Evolutionary conservation across 371 early-diverging fungal genomes (phyloP).

Genomic region (Circinella umbellata): DNA sequence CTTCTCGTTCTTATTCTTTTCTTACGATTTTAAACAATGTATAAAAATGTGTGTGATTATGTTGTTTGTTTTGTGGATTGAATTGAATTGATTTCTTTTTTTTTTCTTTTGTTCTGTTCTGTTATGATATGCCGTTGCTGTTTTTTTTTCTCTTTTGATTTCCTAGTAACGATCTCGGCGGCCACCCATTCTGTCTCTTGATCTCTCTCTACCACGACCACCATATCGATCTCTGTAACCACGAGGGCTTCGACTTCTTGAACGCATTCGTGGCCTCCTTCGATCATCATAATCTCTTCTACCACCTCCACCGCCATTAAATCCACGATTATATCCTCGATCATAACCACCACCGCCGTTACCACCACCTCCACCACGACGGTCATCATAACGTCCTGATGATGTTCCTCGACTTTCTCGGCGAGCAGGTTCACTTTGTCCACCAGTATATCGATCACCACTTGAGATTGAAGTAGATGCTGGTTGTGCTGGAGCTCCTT

Average conservation of each 20-base stretch:
- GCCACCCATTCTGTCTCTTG: constrained; percentile 44
- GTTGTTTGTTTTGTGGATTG: no score
- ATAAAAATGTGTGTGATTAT: no score
- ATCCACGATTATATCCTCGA: constrained; percentile 30
- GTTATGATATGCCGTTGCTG: no score
- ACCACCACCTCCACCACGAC: constrained; percentile 7
- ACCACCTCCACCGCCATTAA: constrained; percentile 29
- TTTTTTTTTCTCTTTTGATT: not conserved
- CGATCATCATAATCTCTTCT: constrained; percentile 44
- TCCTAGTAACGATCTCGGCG: constrained; percentile 59
- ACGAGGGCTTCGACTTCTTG: constrained; percentile 46
- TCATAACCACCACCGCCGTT: constrained; percentile 22
- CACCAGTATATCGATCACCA: constrained; percentile 23
- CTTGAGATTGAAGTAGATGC: constrained; percentile 40
- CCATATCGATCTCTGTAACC: constrained; percentile 49
- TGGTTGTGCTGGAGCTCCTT: constrained; percentile 62
- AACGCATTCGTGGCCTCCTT: constrained; percentile 46
- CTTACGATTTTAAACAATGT: no score
- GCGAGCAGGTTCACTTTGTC: constrained; percentile 17
- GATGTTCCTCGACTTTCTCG: constrained; percentile 26
- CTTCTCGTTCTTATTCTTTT: no score
- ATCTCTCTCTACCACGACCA: constrained; percentile 54
- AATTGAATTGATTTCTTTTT: no score
- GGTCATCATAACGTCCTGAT: not conserved
- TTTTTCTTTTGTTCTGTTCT: no score